A percentile compares a stretch with the other conserved stretches of the same genome.
phyloP scores from a whole-genome alignment of 2,329 filamentous ascomycete genomes.

The Penicillium sp. region DNA sequence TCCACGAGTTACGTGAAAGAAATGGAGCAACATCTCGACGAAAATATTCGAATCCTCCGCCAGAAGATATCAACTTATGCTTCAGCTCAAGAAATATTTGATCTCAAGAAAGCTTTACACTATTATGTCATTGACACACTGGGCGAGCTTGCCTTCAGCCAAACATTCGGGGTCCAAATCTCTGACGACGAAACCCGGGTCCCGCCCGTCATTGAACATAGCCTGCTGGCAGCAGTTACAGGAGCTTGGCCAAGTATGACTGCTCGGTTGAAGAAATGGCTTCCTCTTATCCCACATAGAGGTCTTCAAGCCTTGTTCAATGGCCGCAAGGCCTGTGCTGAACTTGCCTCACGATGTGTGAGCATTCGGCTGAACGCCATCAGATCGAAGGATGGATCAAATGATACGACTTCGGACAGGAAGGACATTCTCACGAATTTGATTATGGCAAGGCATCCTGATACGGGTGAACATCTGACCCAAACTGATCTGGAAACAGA shows the following conservation, averaged over 20 bases:
- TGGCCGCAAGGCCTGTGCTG: constrained; percentile 21
- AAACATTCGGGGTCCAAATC: constrained; percentile 31
- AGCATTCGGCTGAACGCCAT: background rate
- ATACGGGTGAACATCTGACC: constrained; percentile 34
- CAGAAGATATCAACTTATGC: constrained; percentile 18
- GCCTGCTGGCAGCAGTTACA: constrained; percentile 29
- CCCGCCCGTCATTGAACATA: constrained; percentile 37
- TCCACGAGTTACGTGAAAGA: constrained; percentile 35
- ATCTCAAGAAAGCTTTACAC: constrained; percentile 33
- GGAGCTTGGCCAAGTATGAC: constrained; percentile 31
- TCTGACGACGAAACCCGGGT: constrained; percentile 28
- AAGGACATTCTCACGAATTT: constrained; percentile 39
- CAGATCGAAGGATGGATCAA: background rate
- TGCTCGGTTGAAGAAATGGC: constrained; percentile 24
- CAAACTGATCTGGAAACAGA: constrained; percentile 35
- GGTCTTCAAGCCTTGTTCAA: constrained; percentile 21
- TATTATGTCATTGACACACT: constrained; percentile 17
- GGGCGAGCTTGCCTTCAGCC: constrained; percentile 29
- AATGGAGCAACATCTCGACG: constrained; percentile 37
- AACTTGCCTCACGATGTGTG: constrained; percentile 14
- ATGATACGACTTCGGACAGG: background rate
- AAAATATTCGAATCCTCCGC: constrained; percentile 30
- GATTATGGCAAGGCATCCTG: constrained; percentile 38
- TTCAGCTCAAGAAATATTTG: constrained; percentile 19
- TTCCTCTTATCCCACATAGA: constrained; percentile 21